These are phyloP conservation scores for Artemisia tridentata DNA, from an alignment of 129 eudicot species.

Conservation along the genomic window DNA sequence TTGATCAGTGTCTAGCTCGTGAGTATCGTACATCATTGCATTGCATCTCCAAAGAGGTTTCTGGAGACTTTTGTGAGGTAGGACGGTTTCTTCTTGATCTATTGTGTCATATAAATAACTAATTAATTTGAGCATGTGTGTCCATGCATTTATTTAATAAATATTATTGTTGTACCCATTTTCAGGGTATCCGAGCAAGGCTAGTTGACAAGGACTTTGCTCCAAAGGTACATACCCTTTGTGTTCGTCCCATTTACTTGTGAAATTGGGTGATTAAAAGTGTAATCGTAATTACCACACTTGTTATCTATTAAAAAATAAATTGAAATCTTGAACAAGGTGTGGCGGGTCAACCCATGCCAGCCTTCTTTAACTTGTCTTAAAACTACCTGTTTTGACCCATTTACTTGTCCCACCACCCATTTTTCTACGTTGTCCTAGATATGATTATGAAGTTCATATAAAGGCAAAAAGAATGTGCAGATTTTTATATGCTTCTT, in stretches of 20 bases:
- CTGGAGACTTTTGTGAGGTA: constrained; percentile 85
- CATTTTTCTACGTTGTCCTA: background rate
- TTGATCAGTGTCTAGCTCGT: constrained; percentile 72
- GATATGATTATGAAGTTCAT: background rate
- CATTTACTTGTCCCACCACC: background rate
- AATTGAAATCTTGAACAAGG: background rate
- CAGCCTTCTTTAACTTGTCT: background rate
- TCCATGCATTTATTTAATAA: background rate
- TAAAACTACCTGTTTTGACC: background rate
- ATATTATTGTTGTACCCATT: background rate
- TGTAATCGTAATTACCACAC: no score
- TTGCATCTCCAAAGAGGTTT: constrained; percentile 57
- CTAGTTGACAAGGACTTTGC: constrained; percentile 86
- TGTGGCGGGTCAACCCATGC: background rate
- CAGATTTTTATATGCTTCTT: background rate
- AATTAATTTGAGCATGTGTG: no score
- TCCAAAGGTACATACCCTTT: constrained; percentile 57
- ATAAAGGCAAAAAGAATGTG: background rate
- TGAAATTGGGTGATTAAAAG: background rate
- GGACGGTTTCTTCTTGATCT: background rate
- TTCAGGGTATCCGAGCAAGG: constrained; percentile 87
- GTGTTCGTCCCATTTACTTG: constrained; percentile 12
- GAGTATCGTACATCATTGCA: constrained; percentile 65
- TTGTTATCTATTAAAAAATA: no score
- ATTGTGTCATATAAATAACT: background rate